These are phyloP conservation scores for Digitaria exilis DNA, from an alignment of 202 grass and related monocot species.

Conservation along the genomic window DNA sequence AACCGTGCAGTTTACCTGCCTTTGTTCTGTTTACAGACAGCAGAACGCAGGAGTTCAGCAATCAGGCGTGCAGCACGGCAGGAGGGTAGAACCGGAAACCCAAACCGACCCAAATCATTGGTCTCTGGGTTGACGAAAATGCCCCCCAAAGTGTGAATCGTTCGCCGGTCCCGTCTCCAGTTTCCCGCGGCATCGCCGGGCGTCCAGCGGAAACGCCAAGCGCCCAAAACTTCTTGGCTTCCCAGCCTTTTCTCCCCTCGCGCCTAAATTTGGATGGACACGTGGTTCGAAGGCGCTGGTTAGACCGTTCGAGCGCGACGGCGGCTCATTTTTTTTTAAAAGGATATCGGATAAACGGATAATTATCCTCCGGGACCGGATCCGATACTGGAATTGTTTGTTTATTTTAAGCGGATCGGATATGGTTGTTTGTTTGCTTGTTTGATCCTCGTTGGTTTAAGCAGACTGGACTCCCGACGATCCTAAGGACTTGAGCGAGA, in stretches of 20 bases:
- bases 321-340: background rate
- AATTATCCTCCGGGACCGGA: background rate
- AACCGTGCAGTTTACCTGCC: background rate
- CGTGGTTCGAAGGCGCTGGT: background rate
- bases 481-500: too few species aligned
- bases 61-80: background rate
- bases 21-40: background rate
- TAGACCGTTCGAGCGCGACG: background rate
- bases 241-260: background rate
- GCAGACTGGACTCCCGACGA: too few species aligned
- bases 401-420: background rate
- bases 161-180: background rate
- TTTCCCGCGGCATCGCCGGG: conserved; percentile 19
- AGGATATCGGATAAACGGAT: background rate
- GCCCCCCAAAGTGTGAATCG: conserved; percentile 19
- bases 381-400: background rate
- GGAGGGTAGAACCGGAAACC: conserved; percentile 21
- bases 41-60: too few species aligned
- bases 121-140: conserved; percentile 12
- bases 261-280: conserved; percentile 30
- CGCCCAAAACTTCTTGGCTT: background rate
- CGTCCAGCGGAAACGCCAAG: conserved; percentile 22
- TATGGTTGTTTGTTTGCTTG: conserved; percentile 10
- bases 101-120: background rate
- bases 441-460: too few species aligned